Evolutionary conservation across 805 yeast species (phyloP), one percentile per base, ranked within the genome.

Genomic region (Candida patagonica): DNA sequence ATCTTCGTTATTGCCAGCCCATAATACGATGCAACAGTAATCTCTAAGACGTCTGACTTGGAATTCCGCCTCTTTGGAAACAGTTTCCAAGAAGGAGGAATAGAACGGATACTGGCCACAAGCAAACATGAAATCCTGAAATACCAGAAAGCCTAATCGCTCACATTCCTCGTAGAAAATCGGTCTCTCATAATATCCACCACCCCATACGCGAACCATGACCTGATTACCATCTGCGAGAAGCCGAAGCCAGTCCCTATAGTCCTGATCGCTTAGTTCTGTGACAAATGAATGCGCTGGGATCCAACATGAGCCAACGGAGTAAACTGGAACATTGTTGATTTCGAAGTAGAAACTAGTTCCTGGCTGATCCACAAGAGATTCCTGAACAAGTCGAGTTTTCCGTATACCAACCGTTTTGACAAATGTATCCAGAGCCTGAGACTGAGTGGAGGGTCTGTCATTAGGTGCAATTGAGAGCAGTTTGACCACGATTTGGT

Each of bases 91-190:
- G 43, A 69, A 68, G 9, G 49, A 54, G 2, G 51, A 50, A 44
- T 67, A 59, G 4, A 61, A 69, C 3, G 76, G 77, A 43, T 73
- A 73, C 36, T 66, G 71, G 1, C 75, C 77, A 56, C 78, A 72
- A 2, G 73, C 76, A 59, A 73, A 72, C 75, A 71, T 66, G 50
- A 72, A 70, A 48, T 73, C 78, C 40, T 73, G 77, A 74, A 76
- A 73, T 6, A 73, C 67, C 48, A 73, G 33, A 8, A 73, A 39
- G 2, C 74, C 74, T 3, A 57, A 43, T 15, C 59, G 36, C 45
- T 70, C 74, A 52, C 74, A 70, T 42, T 59, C 62, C 21, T 60
- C 55, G 48, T 70, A 70, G 46, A 70, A 66, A 5, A 44, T 27
- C 23, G 68, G 71, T 20, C 47, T 51, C 43, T 70, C 74, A 44